Evolutionary conservation across 2,329 filamentous ascomycete genomes (phyloP), one percentile per base, ranked within the genome.

Genomic region (Neurospora sp.): DNA sequence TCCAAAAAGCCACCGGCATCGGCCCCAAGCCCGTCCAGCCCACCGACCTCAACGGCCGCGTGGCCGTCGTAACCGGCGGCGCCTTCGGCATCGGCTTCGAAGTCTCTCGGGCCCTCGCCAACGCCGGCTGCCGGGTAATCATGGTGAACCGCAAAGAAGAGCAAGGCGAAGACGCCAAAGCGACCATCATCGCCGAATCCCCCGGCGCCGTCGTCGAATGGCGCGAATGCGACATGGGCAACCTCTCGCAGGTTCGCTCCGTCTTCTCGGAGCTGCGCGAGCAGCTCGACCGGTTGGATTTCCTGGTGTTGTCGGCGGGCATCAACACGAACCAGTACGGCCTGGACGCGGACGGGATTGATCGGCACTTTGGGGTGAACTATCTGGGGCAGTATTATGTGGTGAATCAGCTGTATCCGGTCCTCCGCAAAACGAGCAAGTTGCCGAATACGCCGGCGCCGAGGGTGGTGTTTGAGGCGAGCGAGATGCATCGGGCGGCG

Each of bases 321-420:
- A 83, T 83, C 71, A 83, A 83, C 71, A 77, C 76, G 0, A 82
- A 81, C 68, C 75, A 79, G 69, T 83, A 78, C 73, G 78, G 74
- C 1, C 69, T 79, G 0, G 79, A 80, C 17, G 52, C 73, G 0
- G 82, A 83, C 67, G 78, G 79, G 0, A 81, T 83, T 67, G 82
- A 84, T 41, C 77, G 80, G 4, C 79, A 81, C 70, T 84, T 84
- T 71, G 78, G 78, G 1, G 81, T 84, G 4, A 84, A 83, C 68
- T 83, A 77, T 70, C 77, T 84, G 0, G 82, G 81, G 0, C 81
- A 84, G 15, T 83, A 80, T 70, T 83, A 83, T 69, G 80, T 75
- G 6, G 73, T 74, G 68, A 83, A 83, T 69, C 76, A 78, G 57
- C 77, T 83, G 0, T 84, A 80, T 76, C 81, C 82, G 8, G 69